phyloP scores from a whole-genome alignment of 2,329 filamentous ascomycete genomes.

The Penicillium sp. region DNA sequence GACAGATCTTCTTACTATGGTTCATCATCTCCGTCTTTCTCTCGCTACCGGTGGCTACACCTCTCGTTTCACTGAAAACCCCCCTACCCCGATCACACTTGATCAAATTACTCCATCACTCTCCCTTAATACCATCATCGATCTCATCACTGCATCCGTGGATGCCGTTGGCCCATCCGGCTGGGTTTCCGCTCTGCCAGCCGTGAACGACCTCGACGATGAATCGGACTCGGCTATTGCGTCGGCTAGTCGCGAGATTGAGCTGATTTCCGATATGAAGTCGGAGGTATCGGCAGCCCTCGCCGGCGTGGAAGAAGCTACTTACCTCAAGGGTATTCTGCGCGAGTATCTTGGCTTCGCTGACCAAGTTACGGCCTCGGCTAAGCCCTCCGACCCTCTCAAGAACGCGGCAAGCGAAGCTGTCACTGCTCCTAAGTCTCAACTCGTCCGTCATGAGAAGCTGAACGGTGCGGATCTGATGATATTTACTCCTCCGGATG shows the following conservation, averaged over 20 bases:
- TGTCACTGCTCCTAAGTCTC: slow-evolving; percentile 20
- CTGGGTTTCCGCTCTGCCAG: slow-evolving; percentile 47
- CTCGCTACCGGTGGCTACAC: slow-evolving; percentile 49
- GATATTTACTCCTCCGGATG: slow-evolving; percentile 31
- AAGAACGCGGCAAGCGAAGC: slow-evolving; percentile 12
- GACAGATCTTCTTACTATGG: slow-evolving; percentile 44
- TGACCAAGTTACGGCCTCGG: slow-evolving; percentile 30
- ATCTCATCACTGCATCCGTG: slow-evolving; percentile 49
- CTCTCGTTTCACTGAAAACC: slow-evolving; percentile 46
- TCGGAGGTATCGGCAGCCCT: slow-evolving; percentile 53
- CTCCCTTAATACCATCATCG: slow-evolving; percentile 43
- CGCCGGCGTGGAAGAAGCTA: slow-evolving; percentile 53
- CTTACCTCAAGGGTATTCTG: slow-evolving; percentile 52
- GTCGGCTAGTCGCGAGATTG: slow-evolving; percentile 42
- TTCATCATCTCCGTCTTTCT: slow-evolving; percentile 49
- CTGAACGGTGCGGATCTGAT: slow-evolving; percentile 45
- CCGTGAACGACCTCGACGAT: slow-evolving; percentile 32
- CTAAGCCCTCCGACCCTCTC: neutral
- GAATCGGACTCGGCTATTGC: slow-evolving; percentile 21
- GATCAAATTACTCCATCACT: slow-evolving; percentile 43
- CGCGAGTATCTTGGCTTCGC: slow-evolving; percentile 51
- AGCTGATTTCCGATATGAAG: slow-evolving; percentile 52
- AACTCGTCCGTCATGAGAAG: slow-evolving; percentile 41
- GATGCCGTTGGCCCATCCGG: slow-evolving; percentile 54
- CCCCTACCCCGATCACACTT: slow-evolving; percentile 39